phyloP scores from a whole-genome alignment of 495 filamentous ascomycete genomes.

The Penicillium chermesinum region DNA sequence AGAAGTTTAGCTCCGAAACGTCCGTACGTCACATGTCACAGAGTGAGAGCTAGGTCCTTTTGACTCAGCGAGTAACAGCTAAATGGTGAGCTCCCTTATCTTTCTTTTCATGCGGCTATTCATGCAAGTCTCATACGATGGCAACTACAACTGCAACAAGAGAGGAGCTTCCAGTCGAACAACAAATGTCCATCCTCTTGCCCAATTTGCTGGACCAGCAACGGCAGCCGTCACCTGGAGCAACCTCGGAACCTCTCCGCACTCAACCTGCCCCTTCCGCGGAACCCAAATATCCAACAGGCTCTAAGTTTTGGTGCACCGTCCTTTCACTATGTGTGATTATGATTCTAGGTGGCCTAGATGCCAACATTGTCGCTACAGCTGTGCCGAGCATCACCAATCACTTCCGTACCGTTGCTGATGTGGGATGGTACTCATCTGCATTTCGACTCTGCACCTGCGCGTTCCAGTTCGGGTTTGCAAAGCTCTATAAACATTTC shows the following conservation, averaged over 20 bases:
- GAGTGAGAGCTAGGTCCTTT: no score
- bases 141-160: no score
- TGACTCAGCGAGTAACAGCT: no score
- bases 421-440: conserved; percentile 56
- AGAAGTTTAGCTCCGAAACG: no score
- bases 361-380: conserved; percentile 65
- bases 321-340: conserved; percentile 10
- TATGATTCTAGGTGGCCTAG: conserved; percentile 15
- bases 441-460: conserved; percentile 32
- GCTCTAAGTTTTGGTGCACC: conserved; percentile 14
- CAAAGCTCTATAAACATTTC: conserved; percentile 28
- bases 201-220: no score
- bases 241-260: conserved; percentile 10
- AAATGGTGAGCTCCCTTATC: no score
- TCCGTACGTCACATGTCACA: no score
- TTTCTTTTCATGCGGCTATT: no score
- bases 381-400: conserved; percentile 67
- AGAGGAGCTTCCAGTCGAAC: not conserved
- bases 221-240: not conserved
- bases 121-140: no score
- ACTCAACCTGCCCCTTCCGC: conserved; percentile 3
- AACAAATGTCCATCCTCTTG: no score
- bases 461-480: conserved; percentile 30
- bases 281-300: conserved; percentile 15
- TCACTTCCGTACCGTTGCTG: conserved; percentile 56